Conservation (phyloP, 352 stramenopile genomes). For the Pythium aristosporum region DNA sequence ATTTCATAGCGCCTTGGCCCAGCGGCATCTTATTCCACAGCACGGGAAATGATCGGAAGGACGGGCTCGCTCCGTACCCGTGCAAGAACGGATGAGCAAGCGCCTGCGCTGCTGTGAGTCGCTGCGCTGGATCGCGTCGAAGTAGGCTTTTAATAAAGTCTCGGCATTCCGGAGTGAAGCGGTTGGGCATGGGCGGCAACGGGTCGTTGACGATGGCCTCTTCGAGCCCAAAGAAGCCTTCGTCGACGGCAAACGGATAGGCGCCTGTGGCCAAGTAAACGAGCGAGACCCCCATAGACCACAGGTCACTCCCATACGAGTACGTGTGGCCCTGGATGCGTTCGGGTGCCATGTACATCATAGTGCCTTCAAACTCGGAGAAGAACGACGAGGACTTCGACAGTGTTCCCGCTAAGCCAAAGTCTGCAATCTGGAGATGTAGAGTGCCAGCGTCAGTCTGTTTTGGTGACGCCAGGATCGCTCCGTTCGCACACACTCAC, state of each 20-base stretch:
- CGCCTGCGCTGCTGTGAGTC: constrained; percentile 84
- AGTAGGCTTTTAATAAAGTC: constrained; percentile 93
- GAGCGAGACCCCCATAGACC: constrained; percentile 73
- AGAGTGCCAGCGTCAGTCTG: background rate
- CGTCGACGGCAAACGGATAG: constrained; percentile 72
- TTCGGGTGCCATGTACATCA: constrained; percentile 96
- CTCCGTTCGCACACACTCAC: constrained; percentile 24
- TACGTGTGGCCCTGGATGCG: constrained; percentile 89
- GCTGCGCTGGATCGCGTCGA: constrained; percentile 74
- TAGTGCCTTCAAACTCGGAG: constrained; percentile 88
- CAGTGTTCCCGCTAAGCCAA: constrained; percentile 74
- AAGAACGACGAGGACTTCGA: constrained; percentile 79
- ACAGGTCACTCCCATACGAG: constrained; percentile 75
- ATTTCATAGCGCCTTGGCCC: constrained; percentile 18
- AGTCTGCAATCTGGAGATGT: constrained; percentile 61
- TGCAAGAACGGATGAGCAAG: constrained; percentile 89
- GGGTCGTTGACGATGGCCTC: constrained; percentile 79
- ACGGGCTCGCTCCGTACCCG: constrained; percentile 38
- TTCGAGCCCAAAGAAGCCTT: constrained; percentile 83
- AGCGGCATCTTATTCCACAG: constrained; percentile 46
- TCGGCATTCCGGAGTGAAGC: constrained; percentile 87
- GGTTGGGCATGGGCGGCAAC: constrained; percentile 67
- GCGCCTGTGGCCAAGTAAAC: constrained; percentile 64
- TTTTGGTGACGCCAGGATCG: background rate
- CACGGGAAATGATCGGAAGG: constrained; percentile 34